A percentile compares a stretch with the other conserved stretches of the same genome.
These are phyloP conservation scores for Lepidium didymum DNA, from an alignment of 345 rosid species.

Conservation along the genomic window DNA sequence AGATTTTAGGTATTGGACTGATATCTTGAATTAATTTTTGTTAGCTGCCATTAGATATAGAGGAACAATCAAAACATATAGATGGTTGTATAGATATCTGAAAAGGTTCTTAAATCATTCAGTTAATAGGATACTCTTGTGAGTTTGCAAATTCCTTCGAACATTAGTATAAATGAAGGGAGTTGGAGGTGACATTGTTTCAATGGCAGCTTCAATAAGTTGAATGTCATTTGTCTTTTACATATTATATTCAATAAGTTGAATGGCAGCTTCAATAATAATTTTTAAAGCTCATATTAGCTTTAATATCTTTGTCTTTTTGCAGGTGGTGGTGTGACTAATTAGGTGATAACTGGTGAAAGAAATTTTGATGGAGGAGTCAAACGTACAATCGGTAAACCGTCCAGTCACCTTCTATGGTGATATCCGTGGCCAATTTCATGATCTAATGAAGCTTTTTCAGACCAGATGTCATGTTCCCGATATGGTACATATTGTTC, in stretches of 20 bases:
- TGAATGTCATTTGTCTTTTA: no score
- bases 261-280: no score
- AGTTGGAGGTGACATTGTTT: slow-evolving; percentile 47
- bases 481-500: slow-evolving; percentile 56
- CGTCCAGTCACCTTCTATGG: slow-evolving; percentile 98
- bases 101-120: neutral
- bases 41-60: no score
- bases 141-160: slow-evolving; percentile 30
- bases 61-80: neutral
- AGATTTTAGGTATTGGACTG: no score
- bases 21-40: no score
- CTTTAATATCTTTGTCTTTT: slow-evolving; percentile 5
- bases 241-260: neutral
- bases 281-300: slow-evolving; percentile 10
- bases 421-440: slow-evolving; percentile 99
- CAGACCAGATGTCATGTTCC: slow-evolving; percentile 98
- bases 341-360: slow-evolving; percentile 68
- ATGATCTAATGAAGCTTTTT: slow-evolving; percentile 97
- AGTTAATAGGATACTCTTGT: neutral
- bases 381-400: slow-evolving; percentile 98
- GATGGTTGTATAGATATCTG: neutral
- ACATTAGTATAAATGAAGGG: slow-evolving; percentile 50
- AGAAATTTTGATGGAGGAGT: slow-evolving; percentile 92
- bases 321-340: slow-evolving; percentile 84
- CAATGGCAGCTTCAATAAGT: slow-evolving; percentile 11